Evolutionary conservation across 129 eudicot genomes (phyloP).

Genomic region (Calendula officinalis): DNA sequence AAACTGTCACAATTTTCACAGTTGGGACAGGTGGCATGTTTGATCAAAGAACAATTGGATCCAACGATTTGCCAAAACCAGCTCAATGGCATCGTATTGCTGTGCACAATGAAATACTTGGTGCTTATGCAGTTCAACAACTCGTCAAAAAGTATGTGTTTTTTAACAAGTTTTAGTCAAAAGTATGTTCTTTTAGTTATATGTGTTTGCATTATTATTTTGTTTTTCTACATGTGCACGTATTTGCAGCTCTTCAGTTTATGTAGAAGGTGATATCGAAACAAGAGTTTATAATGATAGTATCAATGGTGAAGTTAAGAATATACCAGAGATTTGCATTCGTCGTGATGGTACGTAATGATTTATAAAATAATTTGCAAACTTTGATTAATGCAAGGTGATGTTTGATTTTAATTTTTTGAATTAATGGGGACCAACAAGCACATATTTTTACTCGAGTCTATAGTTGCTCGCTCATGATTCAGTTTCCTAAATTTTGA

Average conservation of each 20-base stretch:
- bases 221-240: constrained; percentile 17
- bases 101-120: constrained; percentile 77
- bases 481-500: no score
- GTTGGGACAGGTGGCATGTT: constrained; percentile 98
- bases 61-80: constrained; percentile 73
- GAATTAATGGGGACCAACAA: background rate
- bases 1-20: constrained; percentile 74
- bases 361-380: background rate
- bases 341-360: constrained; percentile 75
- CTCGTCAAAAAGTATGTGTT: constrained; percentile 63
- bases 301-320: constrained; percentile 73
- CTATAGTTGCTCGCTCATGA: background rate
- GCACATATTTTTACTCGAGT: background rate
- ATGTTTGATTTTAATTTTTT: background rate
- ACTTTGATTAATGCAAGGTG: background rate
- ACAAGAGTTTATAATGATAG: constrained; percentile 85
- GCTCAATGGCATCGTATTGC: constrained; percentile 98
- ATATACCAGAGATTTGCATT: constrained; percentile 88
- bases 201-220: constrained; percentile 16
- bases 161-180: background rate
- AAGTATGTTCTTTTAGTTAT: constrained; percentile 7
- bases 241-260: constrained; percentile 87
- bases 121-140: constrained; percentile 84
- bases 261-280: constrained; percentile 94
- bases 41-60: constrained; percentile 66